phyloP scores from a whole-genome alignment of 768 basidiomycete genomes.

The Rhizopogon rudus region DNA sequence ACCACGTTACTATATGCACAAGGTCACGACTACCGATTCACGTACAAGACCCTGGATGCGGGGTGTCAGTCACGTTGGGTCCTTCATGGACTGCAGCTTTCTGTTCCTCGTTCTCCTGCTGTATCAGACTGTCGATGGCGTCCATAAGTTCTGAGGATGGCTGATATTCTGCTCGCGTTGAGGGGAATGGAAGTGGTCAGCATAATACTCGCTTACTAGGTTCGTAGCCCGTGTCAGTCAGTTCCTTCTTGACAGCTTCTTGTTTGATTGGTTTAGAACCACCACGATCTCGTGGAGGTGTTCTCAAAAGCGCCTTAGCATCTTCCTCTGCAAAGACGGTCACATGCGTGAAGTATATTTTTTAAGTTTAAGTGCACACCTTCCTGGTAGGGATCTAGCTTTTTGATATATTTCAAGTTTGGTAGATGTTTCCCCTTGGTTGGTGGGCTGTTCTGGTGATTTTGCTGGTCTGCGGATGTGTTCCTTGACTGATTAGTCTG shows the following conservation, averaged over 20 bases:
- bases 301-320: constrained; percentile 10
- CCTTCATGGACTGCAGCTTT: background rate
- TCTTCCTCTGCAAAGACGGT: constrained; percentile 18
- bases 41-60: background rate
- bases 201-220: background rate
- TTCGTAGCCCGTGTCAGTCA: background rate
- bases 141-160: constrained; percentile 12
- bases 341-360: background rate
- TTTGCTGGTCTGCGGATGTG: background rate
- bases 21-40: background rate
- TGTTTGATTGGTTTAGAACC: constrained; percentile 8
- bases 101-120: background rate
- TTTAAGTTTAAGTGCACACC: constrained; percentile 4
- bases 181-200: background rate
- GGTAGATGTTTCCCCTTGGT: background rate
- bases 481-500: background rate
- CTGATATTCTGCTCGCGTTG: constrained; percentile 6
- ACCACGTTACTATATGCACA: background rate
- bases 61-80: background rate
- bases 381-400: constrained; percentile 25
- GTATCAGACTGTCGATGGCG: constrained; percentile 1
- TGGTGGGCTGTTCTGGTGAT: background rate
- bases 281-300: background rate
- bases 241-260: constrained; percentile 7
- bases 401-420: constrained; percentile 16